Evolutionary conservation across 2,329 filamentous ascomycete genomes (phyloP).

Genomic region (Fusarium miscanthi): DNA sequence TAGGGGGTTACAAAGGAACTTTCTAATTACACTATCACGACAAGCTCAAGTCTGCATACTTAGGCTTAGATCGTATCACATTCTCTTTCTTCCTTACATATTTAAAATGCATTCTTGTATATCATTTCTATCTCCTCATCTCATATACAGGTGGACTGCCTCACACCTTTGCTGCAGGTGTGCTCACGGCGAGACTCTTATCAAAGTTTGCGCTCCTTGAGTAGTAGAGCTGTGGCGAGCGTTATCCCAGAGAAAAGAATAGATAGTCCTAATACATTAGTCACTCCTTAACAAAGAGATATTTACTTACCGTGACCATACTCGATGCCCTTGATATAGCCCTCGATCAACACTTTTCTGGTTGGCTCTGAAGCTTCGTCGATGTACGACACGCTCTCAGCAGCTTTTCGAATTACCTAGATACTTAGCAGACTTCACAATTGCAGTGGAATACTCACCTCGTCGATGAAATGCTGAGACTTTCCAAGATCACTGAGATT

Average conservation of each 20-base stretch:
- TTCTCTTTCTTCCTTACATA: too few relatives aligned
- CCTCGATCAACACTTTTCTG: slow-evolving; percentile 9
- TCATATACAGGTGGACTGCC: neutral
- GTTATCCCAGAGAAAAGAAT: neutral
- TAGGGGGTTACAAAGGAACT: too few relatives aligned
- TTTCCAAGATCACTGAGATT: slow-evolving; percentile 22
- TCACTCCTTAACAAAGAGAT: accelerated
- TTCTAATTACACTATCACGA: too few relatives aligned
- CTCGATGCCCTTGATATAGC: slow-evolving; percentile 34
- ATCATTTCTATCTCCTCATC: too few relatives aligned
- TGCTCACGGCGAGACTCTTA: neutral
- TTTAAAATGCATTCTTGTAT: too few relatives aligned
- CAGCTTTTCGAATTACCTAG: slow-evolving; percentile 31
- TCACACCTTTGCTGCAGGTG: too few relatives aligned
- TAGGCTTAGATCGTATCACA: too few relatives aligned
- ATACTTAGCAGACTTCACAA: neutral
- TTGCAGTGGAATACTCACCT: neutral
- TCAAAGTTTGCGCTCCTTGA: neutral
- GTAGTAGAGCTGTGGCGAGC: neutral
- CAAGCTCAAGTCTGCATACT: too few relatives aligned
- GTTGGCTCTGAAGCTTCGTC: slow-evolving; percentile 29
- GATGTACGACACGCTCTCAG: slow-evolving; percentile 33
- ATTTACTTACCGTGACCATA: slow-evolving; percentile 25
- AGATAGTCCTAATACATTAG: neutral
- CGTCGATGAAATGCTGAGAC: slow-evolving; percentile 1